Conservation (phyloP, 208 protist species). For the Lotmaria passim region DNA sequence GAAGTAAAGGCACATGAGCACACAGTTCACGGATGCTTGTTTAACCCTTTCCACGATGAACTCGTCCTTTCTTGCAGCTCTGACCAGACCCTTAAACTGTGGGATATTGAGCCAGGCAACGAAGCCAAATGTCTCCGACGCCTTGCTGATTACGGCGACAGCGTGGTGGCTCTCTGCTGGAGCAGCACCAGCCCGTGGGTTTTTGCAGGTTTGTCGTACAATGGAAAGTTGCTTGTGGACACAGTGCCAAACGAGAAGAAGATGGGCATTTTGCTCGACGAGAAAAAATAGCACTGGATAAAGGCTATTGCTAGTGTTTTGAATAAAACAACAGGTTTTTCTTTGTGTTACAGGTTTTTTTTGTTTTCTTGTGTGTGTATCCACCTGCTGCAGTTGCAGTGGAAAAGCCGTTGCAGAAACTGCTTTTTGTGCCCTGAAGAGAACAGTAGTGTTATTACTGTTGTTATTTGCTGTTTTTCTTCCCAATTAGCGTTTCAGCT, state of each 20-base stretch:
- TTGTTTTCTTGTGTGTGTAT: no score
- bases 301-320: not conserved
- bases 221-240: slow-evolving; percentile 85
- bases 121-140: slow-evolving; percentile 53
- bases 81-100: slow-evolving; percentile 84
- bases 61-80: slow-evolving; percentile 75
- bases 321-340: not conserved
- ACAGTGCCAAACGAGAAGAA: slow-evolving; percentile 83
- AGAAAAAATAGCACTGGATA: slow-evolving; percentile 54
- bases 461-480: not conserved
- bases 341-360: not conserved
- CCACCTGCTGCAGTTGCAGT: not conserved
- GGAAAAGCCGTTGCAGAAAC: no score
- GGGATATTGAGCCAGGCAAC: slow-evolving; percentile 50
- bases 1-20: slow-evolving; percentile 76
- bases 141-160: slow-evolving; percentile 78
- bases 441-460: not conserved
- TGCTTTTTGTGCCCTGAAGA: no score
- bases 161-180: slow-evolving; percentile 79
- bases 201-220: slow-evolving; percentile 86
- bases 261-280: slow-evolving; percentile 81
- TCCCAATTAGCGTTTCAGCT: not conserved
- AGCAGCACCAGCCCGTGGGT: slow-evolving; percentile 83
- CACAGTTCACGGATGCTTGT: slow-evolving; percentile 52
- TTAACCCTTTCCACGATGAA: slow-evolving; percentile 87